Conservation (phyloP, 2,329 filamentous ascomycete species). For the Plenodomus tracheiphilus region DNA sequence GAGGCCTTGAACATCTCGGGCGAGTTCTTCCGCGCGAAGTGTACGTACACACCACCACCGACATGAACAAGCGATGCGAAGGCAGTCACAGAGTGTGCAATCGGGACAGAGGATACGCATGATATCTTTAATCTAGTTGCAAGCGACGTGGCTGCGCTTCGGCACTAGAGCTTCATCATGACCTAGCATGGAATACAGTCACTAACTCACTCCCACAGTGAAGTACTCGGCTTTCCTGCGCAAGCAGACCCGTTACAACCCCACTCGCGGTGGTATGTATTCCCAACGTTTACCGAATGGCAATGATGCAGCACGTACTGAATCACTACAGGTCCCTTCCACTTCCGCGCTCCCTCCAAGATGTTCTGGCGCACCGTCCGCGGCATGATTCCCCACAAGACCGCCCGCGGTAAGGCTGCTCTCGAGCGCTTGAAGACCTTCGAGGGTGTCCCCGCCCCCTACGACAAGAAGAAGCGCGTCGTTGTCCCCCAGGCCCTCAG, state of each 20-base stretch:
- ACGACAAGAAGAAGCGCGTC: slow-evolving; percentile 99
- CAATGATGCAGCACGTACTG: slow-evolving; percentile 1
- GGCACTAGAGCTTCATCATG: not conserved
- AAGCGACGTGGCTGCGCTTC: slow-evolving; percentile 13
- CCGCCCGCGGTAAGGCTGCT: slow-evolving; percentile 91
- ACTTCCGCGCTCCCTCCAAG: slow-evolving; percentile 98
- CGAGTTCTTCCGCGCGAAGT: slow-evolving; percentile 99
- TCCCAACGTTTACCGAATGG: not conserved
- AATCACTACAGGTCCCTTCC: slow-evolving; percentile 79
- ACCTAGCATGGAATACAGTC: slow-evolving; percentile 9
- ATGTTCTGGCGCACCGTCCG: slow-evolving; percentile 99
- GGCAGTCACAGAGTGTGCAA: slow-evolving; percentile 12
- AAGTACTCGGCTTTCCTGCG: slow-evolving; percentile 99
- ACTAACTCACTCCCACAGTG: slow-evolving; percentile 63
- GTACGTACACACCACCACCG: slow-evolving; percentile 67
- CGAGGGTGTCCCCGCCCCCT: slow-evolving; percentile 97
- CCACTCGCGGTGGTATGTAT: slow-evolving; percentile 89
- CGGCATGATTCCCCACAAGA: slow-evolving; percentile 99
- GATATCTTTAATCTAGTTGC: not conserved
- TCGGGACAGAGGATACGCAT: slow-evolving; percentile 1
- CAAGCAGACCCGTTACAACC: slow-evolving; percentile 99
- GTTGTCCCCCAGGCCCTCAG: slow-evolving; percentile 98
- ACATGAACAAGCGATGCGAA: slow-evolving; percentile 14
- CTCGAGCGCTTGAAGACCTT: slow-evolving; percentile 99
- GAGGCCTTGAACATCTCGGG: slow-evolving; percentile 99